phyloP scores from a whole-genome alignment of 805 yeast genomes.

The Zygoascus flipseniorum region DNA sequence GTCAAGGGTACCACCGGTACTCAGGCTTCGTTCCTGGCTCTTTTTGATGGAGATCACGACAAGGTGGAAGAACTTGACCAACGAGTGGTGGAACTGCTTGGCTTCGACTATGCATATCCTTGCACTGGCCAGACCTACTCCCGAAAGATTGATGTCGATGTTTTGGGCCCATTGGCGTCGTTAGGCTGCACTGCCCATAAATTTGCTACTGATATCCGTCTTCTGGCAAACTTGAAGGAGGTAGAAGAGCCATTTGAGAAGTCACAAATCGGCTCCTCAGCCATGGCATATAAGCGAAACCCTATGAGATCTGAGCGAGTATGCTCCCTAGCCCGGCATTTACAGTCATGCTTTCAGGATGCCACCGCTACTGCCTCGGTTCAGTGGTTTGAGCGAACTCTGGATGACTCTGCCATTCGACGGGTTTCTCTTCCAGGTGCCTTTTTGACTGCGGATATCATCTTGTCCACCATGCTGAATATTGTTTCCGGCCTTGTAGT shows the following conservation, averaged over 20 bases:
- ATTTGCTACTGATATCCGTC: constrained; percentile 93
- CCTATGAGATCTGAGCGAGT: constrained; percentile 99
- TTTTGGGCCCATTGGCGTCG: constrained; percentile 83
- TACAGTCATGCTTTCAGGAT: constrained; percentile 85
- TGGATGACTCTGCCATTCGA: constrained; percentile 96
- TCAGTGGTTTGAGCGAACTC: constrained; percentile 98
- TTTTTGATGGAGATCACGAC: constrained; percentile 95
- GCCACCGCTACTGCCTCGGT: constrained; percentile 96
- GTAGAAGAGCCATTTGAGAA: constrained; percentile 97
- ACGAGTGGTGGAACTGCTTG: constrained; percentile 85
- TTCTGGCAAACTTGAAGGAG: constrained; percentile 94
- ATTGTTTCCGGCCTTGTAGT: constrained; percentile 94
- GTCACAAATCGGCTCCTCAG: constrained; percentile 96
- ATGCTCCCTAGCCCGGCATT: constrained; percentile 94
- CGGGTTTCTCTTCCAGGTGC: constrained; percentile 96
- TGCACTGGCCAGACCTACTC: constrained; percentile 99
- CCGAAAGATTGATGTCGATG: constrained; percentile 94
- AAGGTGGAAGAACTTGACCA: constrained; percentile 90
- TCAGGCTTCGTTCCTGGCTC: constrained; percentile 89
- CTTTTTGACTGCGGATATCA: constrained; percentile 89
- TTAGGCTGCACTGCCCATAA: constrained; percentile 96
- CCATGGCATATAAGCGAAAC: constrained; percentile 99
- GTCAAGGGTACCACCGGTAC: constrained; percentile 99
- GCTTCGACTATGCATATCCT: constrained; percentile 92
- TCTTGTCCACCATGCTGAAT: constrained; percentile 80